Base-by-base conservation (phyloP, 805 yeast species). In the Yamadazyma sp. region DNA sequence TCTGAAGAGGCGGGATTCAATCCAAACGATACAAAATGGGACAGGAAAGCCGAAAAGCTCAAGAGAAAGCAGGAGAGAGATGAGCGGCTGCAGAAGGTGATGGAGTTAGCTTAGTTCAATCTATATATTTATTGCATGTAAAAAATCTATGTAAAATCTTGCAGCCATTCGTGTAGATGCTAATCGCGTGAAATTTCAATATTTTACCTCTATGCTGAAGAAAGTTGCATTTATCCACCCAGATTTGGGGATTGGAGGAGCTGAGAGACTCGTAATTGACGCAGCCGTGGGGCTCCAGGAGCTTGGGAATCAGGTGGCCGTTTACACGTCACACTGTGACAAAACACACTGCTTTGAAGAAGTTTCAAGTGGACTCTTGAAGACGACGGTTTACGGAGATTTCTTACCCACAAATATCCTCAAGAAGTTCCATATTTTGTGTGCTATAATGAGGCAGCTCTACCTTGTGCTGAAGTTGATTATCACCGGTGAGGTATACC, bases 211-310 rank as follows among this genome's bases (percentile, higher is more conserved):
- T 13, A 18, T 17, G 17, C 29, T 19, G 25, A 49, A 40, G 72
- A 78, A 70, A 42, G 73, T 91, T 23, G 96, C 96, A 1, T 86
- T 93, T 50, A 63, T 93, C 4, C 99, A 93, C 55, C 99, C 99
- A 0, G 99, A 93, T 62, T 65, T 93, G 37, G 99, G 99, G 0
- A 91, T 91, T 40, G 99, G 84, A 4, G 99, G 99, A 3, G 99
- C 99, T 1, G 99, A 93, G 57, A 71, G 99, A 42, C 71, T 95
- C n/a, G 89, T 93, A 2, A 96, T 93, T 1, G 99, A 93, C 61
- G 89, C 95, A 3, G 99, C 98, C 0, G 67, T 88, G 3, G 95
- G 96, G 0, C 64, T 93, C 18, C 88, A 91, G 53, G 71, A 77
- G 2, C 60, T 69, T 20, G 80, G 81, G 5, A 80, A 84, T 54